phyloP scores from a whole-genome alignment of 345 rosid species.

The Aethionema arabicum region DNA sequence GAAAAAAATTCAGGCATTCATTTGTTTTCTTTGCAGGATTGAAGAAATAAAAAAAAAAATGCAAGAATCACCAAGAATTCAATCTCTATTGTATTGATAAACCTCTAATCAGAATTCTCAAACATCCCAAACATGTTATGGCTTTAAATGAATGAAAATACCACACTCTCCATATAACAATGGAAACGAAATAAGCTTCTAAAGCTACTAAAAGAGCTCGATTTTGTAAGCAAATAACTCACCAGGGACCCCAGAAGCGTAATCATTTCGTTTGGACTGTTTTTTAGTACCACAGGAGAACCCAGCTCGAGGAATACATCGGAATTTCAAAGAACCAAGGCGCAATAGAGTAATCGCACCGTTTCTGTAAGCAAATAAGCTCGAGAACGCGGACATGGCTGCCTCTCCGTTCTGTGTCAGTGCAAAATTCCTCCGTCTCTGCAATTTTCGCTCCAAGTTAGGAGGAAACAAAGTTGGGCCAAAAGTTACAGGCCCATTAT shows the following conservation, averaged over 20 bases:
- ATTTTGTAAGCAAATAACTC: conserved; percentile 3
- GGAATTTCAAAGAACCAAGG: conserved; percentile 27
- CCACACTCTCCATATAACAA: background rate
- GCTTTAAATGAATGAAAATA: background rate
- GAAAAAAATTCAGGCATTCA: background rate
- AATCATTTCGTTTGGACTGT: conserved; percentile 29
- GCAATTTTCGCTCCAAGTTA: conserved; percentile 1
- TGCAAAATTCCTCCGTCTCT: conserved; percentile 6
- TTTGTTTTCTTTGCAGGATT: too few relatives aligned
- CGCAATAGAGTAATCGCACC: conserved; percentile 27
- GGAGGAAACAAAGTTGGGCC: conserved; percentile 6
- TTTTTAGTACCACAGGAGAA: conserved; percentile 29
- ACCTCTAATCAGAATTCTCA: background rate
- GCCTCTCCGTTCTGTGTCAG: background rate
- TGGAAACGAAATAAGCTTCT: background rate
- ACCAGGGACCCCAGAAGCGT: conserved; percentile 38
- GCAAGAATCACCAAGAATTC: too few relatives aligned
- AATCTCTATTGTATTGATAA: background rate
- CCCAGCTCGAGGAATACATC: conserved; percentile 31
- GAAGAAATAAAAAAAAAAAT: too few relatives aligned
- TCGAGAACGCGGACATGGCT: conserved; percentile 35
- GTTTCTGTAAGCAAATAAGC: conserved; percentile 33
- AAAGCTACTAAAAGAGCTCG: background rate
- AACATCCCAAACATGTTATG: background rate
- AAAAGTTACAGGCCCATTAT: background rate